phyloP scores from a whole-genome alignment of 306 rosid species.

The Vigna unguiculata region DNA sequence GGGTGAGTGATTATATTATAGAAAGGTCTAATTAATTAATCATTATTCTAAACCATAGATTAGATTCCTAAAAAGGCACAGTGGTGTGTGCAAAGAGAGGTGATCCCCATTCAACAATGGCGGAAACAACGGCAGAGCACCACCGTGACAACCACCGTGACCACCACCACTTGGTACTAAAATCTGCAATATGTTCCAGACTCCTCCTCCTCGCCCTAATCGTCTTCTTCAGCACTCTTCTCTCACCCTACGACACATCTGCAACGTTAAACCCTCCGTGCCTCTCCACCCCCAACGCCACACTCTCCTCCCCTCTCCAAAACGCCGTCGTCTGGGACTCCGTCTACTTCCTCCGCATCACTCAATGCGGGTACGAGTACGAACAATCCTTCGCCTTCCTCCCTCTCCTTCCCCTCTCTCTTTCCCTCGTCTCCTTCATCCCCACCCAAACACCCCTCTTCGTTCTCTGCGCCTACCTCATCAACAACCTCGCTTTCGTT shows the following conservation, averaged over 20 bases:
- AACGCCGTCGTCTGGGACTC: slow-evolving; percentile 89
- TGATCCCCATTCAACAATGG: slow-evolving; percentile 27
- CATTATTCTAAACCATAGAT: too few relatives aligned
- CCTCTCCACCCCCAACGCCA: slow-evolving; percentile 34
- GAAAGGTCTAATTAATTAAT: too few relatives aligned
- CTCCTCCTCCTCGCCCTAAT: slow-evolving; percentile 58
- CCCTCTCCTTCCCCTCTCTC: slow-evolving; percentile 78
- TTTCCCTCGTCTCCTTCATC: slow-evolving; percentile 54
- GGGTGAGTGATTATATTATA: too few relatives aligned
- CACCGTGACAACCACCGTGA: neutral
- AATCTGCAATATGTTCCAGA: slow-evolving; percentile 68
- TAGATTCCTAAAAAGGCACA: too few relatives aligned
- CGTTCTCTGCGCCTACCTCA: slow-evolving; percentile 69
- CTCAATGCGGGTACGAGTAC: slow-evolving; percentile 91
- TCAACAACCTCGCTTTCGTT: slow-evolving; percentile 74
- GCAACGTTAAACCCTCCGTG: slow-evolving; percentile 70
- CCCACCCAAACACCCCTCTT: slow-evolving; percentile 56
- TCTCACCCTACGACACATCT: slow-evolving; percentile 86
- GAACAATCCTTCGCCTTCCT: slow-evolving; percentile 90
- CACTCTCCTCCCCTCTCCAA: slow-evolving; percentile 59
- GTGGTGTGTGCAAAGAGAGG: too few relatives aligned
- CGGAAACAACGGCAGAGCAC: neutral
- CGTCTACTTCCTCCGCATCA: slow-evolving; percentile 71
- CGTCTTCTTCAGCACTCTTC: slow-evolving; percentile 62
- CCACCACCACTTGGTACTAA: slow-evolving; percentile 49